phyloP scores from a whole-genome alignment of 2,329 filamentous ascomycete species.

The Metarhizium guizhouense region DNA sequence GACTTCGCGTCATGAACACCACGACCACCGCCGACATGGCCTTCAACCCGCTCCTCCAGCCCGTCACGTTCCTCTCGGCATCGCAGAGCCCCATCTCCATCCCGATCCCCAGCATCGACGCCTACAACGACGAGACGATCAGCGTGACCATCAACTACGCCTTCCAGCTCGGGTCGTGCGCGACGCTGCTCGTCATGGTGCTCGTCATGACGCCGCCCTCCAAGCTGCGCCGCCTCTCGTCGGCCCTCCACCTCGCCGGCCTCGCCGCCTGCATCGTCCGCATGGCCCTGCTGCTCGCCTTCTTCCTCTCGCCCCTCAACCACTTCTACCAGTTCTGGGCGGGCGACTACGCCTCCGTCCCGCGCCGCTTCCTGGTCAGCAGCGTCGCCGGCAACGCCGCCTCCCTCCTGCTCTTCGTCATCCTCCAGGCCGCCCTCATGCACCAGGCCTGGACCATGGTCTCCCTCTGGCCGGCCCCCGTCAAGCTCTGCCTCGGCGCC shows the following conservation, averaged over 20 bases:
- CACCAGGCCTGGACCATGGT: conserved; percentile 46
- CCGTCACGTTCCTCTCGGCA: conserved; percentile 22
- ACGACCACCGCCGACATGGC: not conserved
- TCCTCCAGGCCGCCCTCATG: conserved; percentile 38
- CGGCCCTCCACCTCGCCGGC: conserved; percentile 54
- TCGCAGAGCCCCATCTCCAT: conserved; percentile 21
- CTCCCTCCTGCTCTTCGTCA: conserved; percentile 33
- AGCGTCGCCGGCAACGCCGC: conserved; percentile 32
- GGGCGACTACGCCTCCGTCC: conserved; percentile 43
- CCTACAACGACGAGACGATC: conserved; percentile 20
- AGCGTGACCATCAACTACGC: conserved; percentile 54
- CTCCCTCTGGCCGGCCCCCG: conserved; percentile 32
- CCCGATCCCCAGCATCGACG: conserved; percentile 24
- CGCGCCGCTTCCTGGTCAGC: conserved; percentile 22
- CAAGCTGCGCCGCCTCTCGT: conserved; percentile 56
- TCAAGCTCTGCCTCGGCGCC: conserved; percentile 20
- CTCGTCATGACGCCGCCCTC: conserved; percentile 56
- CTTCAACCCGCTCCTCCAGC: conserved; percentile 28
- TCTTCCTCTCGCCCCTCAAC: conserved; percentile 51
- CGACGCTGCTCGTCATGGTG: conserved; percentile 56
- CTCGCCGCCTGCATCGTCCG: conserved; percentile 54
- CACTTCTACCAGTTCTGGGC: conserved; percentile 53
- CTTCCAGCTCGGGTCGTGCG: conserved; percentile 58
- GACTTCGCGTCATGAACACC: no score
- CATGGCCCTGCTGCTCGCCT: conserved; percentile 45